A percentile compares a stretch with the other conserved stretches of the same genome.
These are phyloP conservation scores for Leucocoprinus gongylophorus DNA, from an alignment of 1,284 basidiomycete genomes.

Conservation along the genomic window DNA sequence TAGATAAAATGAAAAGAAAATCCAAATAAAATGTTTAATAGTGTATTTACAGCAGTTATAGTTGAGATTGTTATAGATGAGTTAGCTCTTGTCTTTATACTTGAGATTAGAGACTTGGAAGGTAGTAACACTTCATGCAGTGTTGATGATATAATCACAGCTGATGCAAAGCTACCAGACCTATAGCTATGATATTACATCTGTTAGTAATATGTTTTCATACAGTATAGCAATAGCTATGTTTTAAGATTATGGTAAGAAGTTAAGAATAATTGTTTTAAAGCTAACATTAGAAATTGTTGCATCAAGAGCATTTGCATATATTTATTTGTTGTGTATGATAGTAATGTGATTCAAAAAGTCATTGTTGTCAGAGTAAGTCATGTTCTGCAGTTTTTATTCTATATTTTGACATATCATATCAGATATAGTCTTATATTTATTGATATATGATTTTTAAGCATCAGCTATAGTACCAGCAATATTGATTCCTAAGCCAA, in stretches of 20 bases:
- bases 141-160: neutral
- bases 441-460: conserved; percentile 16
- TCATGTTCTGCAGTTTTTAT: conserved; percentile 2
- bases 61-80: conserved; percentile 6
- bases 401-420: conserved; percentile 2
- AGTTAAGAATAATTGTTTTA: conserved; percentile 17
- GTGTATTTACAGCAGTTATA: conserved; percentile 14
- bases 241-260: conserved; percentile 17
- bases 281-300: conserved; percentile 16
- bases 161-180: conserved; percentile 14
- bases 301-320: conserved; percentile 14
- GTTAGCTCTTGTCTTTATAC: neutral
- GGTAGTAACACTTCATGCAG: neutral
- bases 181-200: conserved; percentile 14
- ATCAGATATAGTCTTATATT: neutral
- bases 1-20: too few species aligned
- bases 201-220: conserved; percentile 4
- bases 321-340: conserved; percentile 14
- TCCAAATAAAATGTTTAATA: too few species aligned
- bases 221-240: conserved; percentile 14
- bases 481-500: conserved; percentile 17
- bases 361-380: conserved; percentile 11
- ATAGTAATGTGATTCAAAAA: conserved; percentile 13
- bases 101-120: conserved; percentile 1
- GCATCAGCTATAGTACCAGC: conserved; percentile 20